Conservation (phyloP, 768 basidiomycete genomes). For the Pisolithus orientalis region DNA sequence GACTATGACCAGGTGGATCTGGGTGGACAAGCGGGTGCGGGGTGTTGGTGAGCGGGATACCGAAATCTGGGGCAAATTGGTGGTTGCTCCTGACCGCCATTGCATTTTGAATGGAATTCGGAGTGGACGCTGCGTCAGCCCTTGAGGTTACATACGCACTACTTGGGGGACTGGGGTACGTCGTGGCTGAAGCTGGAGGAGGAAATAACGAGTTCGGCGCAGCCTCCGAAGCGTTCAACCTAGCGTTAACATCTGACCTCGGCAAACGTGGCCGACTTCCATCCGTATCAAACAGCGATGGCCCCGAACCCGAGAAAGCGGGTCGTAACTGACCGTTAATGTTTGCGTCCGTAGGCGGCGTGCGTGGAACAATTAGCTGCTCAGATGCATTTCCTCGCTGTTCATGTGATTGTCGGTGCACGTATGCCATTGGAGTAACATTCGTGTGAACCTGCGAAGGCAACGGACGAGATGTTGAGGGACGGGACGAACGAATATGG, state of each 20-base stretch:
- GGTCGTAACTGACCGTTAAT: neutral
- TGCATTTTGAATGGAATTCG: neutral
- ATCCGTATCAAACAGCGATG: neutral
- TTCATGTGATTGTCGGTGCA: too few species aligned
- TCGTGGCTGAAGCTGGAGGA: neutral
- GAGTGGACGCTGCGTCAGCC: neutral
- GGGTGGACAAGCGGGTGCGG: neutral
- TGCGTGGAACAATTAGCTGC: slow-evolving; percentile 1
- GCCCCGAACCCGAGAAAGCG: neutral
- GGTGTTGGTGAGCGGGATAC: neutral
- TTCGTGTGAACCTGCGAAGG: neutral
- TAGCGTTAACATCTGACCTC: neutral
- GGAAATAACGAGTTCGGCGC: neutral
- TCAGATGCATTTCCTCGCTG: neutral
- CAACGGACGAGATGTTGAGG: neutral
- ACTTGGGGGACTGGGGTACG: neutral
- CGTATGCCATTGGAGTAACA: neutral
- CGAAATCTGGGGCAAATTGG: neutral
- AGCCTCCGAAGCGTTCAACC: neutral
- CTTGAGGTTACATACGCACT: neutral
- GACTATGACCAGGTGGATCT: neutral
- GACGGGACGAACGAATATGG: neutral
- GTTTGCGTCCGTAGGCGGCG: neutral
- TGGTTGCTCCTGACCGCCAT: slow-evolving; percentile 1
- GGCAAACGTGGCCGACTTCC: neutral